Conservation (phyloP, 768 basidiomycete genomes). For the Hydnomerulius pinastri region DNA sequence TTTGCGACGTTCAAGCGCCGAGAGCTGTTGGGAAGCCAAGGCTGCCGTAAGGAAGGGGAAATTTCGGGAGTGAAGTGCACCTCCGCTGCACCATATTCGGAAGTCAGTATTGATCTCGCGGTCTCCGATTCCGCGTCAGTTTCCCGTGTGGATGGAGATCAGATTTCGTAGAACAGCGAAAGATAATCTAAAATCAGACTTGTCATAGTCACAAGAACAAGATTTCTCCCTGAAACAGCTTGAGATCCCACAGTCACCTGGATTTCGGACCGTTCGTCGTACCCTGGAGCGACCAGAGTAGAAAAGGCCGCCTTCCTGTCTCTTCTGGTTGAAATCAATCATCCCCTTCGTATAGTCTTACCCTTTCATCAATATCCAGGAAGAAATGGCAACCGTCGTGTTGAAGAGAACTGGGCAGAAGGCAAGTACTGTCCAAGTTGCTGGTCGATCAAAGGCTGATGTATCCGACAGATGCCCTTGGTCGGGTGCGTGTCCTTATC, state of each 20-base stretch:
- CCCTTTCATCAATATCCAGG: constrained; percentile 11
- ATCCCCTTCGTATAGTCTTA: constrained; percentile 6
- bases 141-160: neutral
- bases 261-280: constrained; percentile 14
- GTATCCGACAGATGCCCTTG: constrained; percentile 60
- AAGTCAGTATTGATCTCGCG: neutral
- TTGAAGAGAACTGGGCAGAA: constrained; percentile 63
- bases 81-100: neutral
- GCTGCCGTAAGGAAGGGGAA: no score
- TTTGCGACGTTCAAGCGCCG: no score
- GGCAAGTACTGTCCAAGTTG: constrained; percentile 33
- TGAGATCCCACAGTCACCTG: constrained; percentile 2
- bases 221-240: neutral
- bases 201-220: constrained; percentile 9
- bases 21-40: no score
- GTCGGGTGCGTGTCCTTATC: constrained; percentile 49
- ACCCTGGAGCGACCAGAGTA: neutral
- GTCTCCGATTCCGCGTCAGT: no score
- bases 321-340: constrained; percentile 7
- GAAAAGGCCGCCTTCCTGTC: constrained; percentile 9
- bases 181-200: constrained; percentile 1
- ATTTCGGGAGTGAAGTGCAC: constrained; percentile 1
- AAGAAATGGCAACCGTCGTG: constrained; percentile 52
- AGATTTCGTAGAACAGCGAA: neutral
- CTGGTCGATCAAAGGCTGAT: neutral